These are phyloP conservation scores for Calonectria multiphialidica DNA, from an alignment of 2,329 filamentous ascomycete species.

Conservation along the genomic window DNA sequence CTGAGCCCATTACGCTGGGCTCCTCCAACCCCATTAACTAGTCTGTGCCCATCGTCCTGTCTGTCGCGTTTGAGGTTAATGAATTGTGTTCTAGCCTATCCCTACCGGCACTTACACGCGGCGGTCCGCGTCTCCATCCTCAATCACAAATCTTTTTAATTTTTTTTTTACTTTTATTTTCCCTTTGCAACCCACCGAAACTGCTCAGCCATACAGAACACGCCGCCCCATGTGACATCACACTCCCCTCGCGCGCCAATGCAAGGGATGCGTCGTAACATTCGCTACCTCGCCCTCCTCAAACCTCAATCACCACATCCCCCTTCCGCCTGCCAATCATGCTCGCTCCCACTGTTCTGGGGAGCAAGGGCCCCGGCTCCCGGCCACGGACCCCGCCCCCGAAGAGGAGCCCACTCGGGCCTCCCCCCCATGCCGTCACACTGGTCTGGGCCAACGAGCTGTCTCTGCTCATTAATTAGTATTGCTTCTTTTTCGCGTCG, in stretches of 20 bases:
- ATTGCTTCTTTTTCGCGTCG: constrained; percentile 25
- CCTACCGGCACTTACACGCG: constrained; percentile 1
- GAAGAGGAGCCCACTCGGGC: constrained; percentile 26
- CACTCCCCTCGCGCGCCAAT: constrained; percentile 7
- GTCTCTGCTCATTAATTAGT: constrained; percentile 1
- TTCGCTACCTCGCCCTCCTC: constrained; percentile 23
- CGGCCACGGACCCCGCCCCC: constrained; percentile 39
- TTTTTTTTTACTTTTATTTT: background rate
- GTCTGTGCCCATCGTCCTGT: background rate
- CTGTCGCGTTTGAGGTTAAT: constrained; percentile 2
- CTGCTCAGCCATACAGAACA: background rate
- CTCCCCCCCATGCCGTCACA: constrained; percentile 24
- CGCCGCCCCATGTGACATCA: constrained; percentile 10
- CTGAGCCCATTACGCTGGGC: background rate
- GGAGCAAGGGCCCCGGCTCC: constrained; percentile 42
- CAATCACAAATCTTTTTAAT: background rate
- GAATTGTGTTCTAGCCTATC: background rate
- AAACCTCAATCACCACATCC: constrained; percentile 18
- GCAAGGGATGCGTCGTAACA: constrained; percentile 22
- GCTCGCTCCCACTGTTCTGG: constrained; percentile 41
- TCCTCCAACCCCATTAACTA: background rate
- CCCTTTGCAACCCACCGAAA: background rate
- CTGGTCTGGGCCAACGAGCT: constrained; percentile 6
- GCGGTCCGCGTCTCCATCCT: background rate
- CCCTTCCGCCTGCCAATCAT: constrained; percentile 39